phyloP scores from a whole-genome alignment of 192 early-diverging fungal species.

The Allomyces macrogynus region DNA sequence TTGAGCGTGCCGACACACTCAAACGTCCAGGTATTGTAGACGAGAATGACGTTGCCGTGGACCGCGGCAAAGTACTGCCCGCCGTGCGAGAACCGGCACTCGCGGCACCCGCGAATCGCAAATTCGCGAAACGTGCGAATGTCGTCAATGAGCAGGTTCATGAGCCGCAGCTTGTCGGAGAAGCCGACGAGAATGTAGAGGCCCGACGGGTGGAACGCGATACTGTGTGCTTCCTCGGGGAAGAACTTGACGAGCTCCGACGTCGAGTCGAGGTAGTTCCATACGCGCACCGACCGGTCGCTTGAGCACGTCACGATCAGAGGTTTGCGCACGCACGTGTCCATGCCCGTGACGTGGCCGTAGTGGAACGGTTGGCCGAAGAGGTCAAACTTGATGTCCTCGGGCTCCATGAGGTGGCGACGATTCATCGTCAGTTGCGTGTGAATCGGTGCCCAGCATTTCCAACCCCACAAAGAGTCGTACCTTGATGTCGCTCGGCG shows the following conservation, averaged over 20 bases:
- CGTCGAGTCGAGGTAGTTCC: constrained; percentile 36
- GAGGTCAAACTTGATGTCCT: constrained; percentile 26
- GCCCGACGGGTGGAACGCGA: constrained; percentile 38
- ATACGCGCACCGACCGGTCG: constrained; percentile 36
- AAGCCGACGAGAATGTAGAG: constrained; percentile 45
- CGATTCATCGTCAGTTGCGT: too few species aligned
- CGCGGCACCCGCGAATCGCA: constrained; percentile 32
- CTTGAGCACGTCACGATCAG: constrained; percentile 30
- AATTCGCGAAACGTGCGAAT: constrained; percentile 34
- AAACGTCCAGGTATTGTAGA: constrained; percentile 39
- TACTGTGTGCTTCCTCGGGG: constrained; percentile 33
- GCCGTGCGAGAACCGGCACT: constrained; percentile 38
- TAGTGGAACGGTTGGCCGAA: constrained; percentile 38
- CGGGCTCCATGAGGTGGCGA: constrained; percentile 15
- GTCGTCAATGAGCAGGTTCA: constrained; percentile 42
- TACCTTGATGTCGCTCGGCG: constrained; percentile 4
- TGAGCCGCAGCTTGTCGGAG: constrained; percentile 34
- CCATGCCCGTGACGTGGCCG: constrained; percentile 25
- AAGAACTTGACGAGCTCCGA: constrained; percentile 38
- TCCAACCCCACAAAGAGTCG: too few species aligned
- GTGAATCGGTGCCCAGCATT: background rate
- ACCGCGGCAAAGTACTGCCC: constrained; percentile 41
- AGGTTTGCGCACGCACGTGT: constrained; percentile 33
- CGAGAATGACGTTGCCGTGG: constrained; percentile 34
- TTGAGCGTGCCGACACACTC: constrained; percentile 33